A percentile compares a stretch with the other conserved stretches of the same genome.
These are phyloP conservation scores for Candida sonorensis DNA, from an alignment of 805 yeast species.

Conservation along the genomic window DNA sequence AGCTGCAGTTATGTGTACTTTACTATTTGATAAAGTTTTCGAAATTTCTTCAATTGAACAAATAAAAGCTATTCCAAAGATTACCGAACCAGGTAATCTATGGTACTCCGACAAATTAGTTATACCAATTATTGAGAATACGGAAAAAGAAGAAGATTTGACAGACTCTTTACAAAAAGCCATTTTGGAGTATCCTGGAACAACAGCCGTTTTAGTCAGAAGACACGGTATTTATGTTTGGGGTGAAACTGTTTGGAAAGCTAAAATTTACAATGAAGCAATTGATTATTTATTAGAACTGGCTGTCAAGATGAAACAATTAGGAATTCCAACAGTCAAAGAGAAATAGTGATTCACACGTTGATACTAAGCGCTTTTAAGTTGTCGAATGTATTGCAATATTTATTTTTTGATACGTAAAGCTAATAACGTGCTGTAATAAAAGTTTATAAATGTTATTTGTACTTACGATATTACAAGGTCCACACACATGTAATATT, in stretches of 20 bases:
- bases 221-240: constrained; percentile 96
- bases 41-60: constrained; percentile 79
- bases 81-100: constrained; percentile 60
- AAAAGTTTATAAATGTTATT: no score
- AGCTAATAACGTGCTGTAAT: no score
- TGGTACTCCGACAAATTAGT: constrained; percentile 66
- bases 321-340: constrained; percentile 51
- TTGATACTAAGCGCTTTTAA: neutral
- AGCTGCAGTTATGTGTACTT: constrained; percentile 74
- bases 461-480: no score
- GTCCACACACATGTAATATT: no score
- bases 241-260: constrained; percentile 91
- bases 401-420: constrained; percentile 7
- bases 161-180: constrained; percentile 59
- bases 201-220: constrained; percentile 84
- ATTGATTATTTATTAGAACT: constrained; percentile 82
- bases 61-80: constrained; percentile 82
- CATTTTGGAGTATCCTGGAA: constrained; percentile 60
- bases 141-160: constrained; percentile 82
- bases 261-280: constrained; percentile 89
- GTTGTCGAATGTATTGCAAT: neutral
- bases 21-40: constrained; percentile 66
- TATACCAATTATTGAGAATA: constrained; percentile 88
- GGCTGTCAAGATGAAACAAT: constrained; percentile 73
- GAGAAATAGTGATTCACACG: neutral